phyloP scores from a whole-genome alignment of 2,329 filamentous ascomycete species.

The Penicillium sp. region DNA sequence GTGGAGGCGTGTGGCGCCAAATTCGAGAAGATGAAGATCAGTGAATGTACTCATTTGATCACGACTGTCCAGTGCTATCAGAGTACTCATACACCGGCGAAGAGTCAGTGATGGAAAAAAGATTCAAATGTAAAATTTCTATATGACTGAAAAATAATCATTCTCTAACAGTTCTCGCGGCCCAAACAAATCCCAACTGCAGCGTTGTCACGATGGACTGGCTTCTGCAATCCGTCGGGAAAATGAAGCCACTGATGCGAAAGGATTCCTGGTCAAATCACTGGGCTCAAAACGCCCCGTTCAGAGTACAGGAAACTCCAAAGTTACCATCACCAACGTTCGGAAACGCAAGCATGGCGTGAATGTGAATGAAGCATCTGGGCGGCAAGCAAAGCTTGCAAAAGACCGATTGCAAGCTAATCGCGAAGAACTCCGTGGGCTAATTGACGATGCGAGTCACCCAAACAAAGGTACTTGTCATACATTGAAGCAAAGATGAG shows the following conservation, averaged over 20 bases:
- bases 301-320: not conserved
- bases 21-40: slow-evolving; percentile 2
- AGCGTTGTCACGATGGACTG: not conserved
- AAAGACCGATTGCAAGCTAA: not conserved
- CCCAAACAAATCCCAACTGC: not conserved
- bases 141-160: not conserved
- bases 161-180: not conserved
- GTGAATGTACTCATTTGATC: not conserved
- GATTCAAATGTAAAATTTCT: too few species aligned
- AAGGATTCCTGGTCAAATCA: not conserved
- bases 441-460: not conserved
- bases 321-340: not conserved
- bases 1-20: slow-evolving; percentile 1
- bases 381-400: not conserved
- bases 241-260: not conserved
- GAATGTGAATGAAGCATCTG: not conserved
- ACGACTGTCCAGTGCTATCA: not conserved
- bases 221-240: not conserved
- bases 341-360: not conserved
- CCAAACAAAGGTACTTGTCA: too few species aligned
- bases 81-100: not conserved
- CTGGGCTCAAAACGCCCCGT: not conserved
- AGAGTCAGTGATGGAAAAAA: not conserved
- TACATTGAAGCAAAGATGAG: not conserved
- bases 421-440: not conserved